These are phyloP conservation scores for Ustilago cynodontis DNA, from an alignment of 1,284 basidiomycete species.

Conservation along the genomic window DNA sequence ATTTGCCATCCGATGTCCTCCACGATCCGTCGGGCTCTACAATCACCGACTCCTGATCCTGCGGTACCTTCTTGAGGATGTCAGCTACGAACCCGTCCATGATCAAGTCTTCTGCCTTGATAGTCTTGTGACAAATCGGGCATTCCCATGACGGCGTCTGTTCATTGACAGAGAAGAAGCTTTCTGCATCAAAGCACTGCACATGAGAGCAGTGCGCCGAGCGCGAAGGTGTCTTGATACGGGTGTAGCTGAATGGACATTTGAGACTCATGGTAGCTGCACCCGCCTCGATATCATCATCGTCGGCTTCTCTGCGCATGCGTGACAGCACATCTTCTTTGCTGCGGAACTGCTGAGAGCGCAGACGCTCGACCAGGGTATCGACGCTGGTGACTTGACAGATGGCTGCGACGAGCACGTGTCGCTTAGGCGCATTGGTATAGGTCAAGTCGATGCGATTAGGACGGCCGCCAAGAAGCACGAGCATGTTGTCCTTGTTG, in stretches of 20 bases:
- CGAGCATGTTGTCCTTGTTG: conserved; percentile 57
- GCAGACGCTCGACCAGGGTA: conserved; percentile 53
- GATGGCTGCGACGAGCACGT: conserved; percentile 56
- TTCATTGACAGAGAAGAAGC: conserved; percentile 95
- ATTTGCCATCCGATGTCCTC: conserved; percentile 90
- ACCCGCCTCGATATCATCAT: conserved; percentile 66
- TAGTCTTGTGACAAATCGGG: conserved; percentile 87
- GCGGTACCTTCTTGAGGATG: conserved; percentile 81
- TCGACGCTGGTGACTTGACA: conserved; percentile 54
- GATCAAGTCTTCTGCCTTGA: conserved; percentile 85
- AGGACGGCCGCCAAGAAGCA: conserved; percentile 23
- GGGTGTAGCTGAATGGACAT: conserved; percentile 82
- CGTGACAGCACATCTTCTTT: conserved; percentile 58
- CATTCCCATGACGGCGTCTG: conserved; percentile 96
- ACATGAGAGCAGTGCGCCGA: conserved; percentile 87
- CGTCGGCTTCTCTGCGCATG: conserved; percentile 59
- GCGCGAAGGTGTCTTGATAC: conserved; percentile 86
- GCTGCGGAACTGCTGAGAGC: conserved; percentile 45
- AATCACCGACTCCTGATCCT: conserved; percentile 87
- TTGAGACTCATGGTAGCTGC: conserved; percentile 63
- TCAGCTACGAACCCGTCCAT: conserved; percentile 86
- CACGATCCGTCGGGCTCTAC: conserved; percentile 94
- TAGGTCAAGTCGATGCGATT: conserved; percentile 65
- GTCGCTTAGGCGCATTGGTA: conserved; percentile 50
- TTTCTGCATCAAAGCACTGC: conserved; percentile 94